Evolutionary conservation across 768 basidiomycete species (phyloP).

Genomic region (Gloeostereum incarnatum): DNA sequence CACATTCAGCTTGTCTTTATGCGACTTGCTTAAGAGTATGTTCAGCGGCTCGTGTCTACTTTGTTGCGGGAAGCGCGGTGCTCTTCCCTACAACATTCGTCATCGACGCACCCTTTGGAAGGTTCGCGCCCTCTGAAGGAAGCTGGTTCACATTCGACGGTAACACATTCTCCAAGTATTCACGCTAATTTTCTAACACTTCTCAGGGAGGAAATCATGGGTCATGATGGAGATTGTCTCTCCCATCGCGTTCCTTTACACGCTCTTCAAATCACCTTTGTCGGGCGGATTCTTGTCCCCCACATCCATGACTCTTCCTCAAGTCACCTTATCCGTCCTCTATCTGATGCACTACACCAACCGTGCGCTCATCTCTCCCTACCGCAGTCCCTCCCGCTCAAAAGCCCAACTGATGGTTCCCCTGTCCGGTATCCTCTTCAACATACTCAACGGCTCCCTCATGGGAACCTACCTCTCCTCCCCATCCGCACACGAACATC

Average conservation of each 20-base stretch:
- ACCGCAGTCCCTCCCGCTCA: conserved; percentile 51
- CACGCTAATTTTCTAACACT: neutral
- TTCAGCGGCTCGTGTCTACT: conserved; percentile 32
- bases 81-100: conserved; percentile 30
- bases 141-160: conserved; percentile 18
- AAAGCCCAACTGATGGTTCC: conserved; percentile 44
- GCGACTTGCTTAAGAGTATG: neutral
- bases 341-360: conserved; percentile 54
- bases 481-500: conserved; percentile 20
- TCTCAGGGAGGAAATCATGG: conserved; percentile 34
- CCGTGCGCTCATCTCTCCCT: conserved; percentile 54
- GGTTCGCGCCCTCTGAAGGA: conserved; percentile 43
- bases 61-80: conserved; percentile 28
- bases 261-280: conserved; percentile 26
- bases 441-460: conserved; percentile 43
- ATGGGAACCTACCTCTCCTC: conserved; percentile 45
- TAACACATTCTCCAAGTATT: neutral
- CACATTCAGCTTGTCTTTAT: conserved; percentile 5
- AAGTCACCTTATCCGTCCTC: conserved; percentile 32
- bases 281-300: conserved; percentile 10
- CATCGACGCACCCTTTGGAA: conserved; percentile 74
- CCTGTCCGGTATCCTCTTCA: conserved; percentile 36
- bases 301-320: conserved; percentile 15
- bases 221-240: conserved; percentile 45
- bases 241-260: conserved; percentile 26